phyloP scores from a whole-genome alignment of 257 asterid species.

The Thymus mandschuricus region DNA sequence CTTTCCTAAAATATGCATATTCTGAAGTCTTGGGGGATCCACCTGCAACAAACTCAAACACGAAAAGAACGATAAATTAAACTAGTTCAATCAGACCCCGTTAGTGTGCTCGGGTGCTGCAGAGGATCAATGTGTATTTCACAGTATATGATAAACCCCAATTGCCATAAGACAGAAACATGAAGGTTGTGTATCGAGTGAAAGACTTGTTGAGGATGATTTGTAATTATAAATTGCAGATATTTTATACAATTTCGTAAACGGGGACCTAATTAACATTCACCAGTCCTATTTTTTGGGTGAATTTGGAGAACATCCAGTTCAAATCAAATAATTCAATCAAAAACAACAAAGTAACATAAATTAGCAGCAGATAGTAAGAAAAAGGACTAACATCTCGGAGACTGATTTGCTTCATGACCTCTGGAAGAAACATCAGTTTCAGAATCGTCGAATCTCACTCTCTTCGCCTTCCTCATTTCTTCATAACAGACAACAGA shows the following conservation, averaged over 20 bases:
- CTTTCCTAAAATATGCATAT: slow-evolving; percentile 72
- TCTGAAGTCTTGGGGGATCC: slow-evolving; percentile 81
- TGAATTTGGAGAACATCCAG: not conserved
- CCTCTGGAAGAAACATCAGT: slow-evolving; percentile 39
- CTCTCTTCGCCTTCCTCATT: slow-evolving; percentile 52
- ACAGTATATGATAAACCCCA: slow-evolving; percentile 11
- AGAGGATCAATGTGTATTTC: not conserved
- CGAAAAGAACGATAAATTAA: no score
- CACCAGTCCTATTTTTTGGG: not conserved
- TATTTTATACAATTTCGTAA: not conserved
- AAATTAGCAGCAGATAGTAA: slow-evolving; percentile 18
- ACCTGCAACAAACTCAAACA: slow-evolving; percentile 44
- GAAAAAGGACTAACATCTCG: slow-evolving; percentile 43
- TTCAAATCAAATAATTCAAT: not conserved
- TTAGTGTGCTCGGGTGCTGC: not conserved
- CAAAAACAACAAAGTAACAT: slow-evolving; percentile 1
- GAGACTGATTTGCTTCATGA: slow-evolving; percentile 38
- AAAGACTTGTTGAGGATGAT: not conserved
- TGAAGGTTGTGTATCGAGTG: not conserved
- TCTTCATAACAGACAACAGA: slow-evolving; percentile 36
- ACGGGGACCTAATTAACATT: not conserved
- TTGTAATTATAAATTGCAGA: not conserved
- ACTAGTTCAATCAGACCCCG: slow-evolving; percentile 2
- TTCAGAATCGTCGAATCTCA: slow-evolving; percentile 45
- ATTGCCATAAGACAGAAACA: slow-evolving; percentile 7